These are phyloP conservation scores for Macrocybe sp. DNA, from an alignment of 1,284 basidiomycete genomes.

Conservation along the genomic window DNA sequence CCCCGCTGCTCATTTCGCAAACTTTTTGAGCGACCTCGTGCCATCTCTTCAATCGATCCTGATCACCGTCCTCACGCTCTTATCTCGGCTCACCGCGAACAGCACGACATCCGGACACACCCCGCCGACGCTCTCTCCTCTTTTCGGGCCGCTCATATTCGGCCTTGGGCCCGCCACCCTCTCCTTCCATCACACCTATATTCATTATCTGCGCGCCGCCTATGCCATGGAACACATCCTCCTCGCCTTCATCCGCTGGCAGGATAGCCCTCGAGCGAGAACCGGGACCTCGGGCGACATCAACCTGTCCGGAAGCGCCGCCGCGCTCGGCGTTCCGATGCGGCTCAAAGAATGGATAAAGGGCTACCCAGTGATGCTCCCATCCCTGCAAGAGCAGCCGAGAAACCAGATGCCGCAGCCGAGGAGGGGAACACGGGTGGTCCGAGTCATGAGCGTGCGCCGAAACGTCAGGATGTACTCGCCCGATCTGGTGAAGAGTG, in stretches of 20 bases:
- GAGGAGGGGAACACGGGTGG: constrained; percentile 67
- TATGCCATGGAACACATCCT: constrained; percentile 87
- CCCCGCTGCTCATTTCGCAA: constrained; percentile 63
- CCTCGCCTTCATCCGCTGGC: constrained; percentile 79
- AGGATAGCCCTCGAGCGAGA: constrained; percentile 46
- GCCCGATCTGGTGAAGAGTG: constrained; percentile 69
- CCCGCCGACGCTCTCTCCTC: constrained; percentile 77
- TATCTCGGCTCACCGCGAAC: constrained; percentile 77
- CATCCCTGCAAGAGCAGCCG: constrained; percentile 29
- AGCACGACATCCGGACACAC: constrained; percentile 79
- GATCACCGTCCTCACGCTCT: constrained; percentile 64
- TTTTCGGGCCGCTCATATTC: constrained; percentile 86
- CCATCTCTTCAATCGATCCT: constrained; percentile 57
- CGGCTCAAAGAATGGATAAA: constrained; percentile 84
- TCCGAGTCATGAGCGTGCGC: constrained; percentile 67
- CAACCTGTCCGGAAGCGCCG: constrained; percentile 37
- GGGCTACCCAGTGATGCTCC: constrained; percentile 64
- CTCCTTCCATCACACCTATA: constrained; percentile 75
- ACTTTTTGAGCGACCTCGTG: constrained; percentile 51
- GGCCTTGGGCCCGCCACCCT: constrained; percentile 56
- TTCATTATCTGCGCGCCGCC: constrained; percentile 75
- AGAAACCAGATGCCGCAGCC: constrained; percentile 39
- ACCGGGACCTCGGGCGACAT: constrained; percentile 26
- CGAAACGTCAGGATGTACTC: constrained; percentile 82
- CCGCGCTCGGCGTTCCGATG: constrained; percentile 65